phyloP scores from a whole-genome alignment of 495 filamentous ascomycete genomes.

The Penicillium canariense region DNA sequence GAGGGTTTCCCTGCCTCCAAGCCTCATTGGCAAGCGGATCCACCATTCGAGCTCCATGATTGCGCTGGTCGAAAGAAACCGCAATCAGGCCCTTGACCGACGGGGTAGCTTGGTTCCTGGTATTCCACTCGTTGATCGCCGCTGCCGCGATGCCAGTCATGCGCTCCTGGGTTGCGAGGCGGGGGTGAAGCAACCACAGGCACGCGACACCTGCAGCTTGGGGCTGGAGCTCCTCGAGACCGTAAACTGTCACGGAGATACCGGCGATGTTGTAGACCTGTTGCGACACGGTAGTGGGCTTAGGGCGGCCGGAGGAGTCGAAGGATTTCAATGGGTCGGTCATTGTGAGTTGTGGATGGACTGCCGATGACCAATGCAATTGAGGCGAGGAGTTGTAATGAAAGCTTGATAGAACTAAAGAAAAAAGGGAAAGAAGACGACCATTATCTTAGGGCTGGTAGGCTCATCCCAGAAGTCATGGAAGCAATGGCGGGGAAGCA shows the following conservation, averaged over 20 bases:
- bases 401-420: too few species aligned
- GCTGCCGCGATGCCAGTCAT: constrained; percentile 63
- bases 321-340: constrained; percentile 38
- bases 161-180: constrained; percentile 61
- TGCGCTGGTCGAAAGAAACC: constrained; percentile 83
- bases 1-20: constrained; percentile 77
- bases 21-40: constrained; percentile 59
- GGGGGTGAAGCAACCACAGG: constrained; percentile 85
- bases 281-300: constrained; percentile 52
- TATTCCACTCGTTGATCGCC: constrained; percentile 60
- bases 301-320: constrained; percentile 23
- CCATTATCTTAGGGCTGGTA: not conserved
- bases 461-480: not conserved
- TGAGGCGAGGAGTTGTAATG: not conserved
- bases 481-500: constrained; percentile 8
- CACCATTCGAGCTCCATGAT: constrained; percentile 76
- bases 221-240: constrained; percentile 66
- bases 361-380: not conserved
- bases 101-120: constrained; percentile 22
- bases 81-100: constrained; percentile 61
- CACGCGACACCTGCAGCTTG: constrained; percentile 56
- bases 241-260: constrained; percentile 73
- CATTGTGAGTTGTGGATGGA: constrained; percentile 23
- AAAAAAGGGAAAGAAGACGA: not conserved
- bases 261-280: constrained; percentile 68